These are phyloP conservation scores for Yamadazyma sp. DNA, from an alignment of 805 yeast genomes.

Conservation along the genomic window DNA sequence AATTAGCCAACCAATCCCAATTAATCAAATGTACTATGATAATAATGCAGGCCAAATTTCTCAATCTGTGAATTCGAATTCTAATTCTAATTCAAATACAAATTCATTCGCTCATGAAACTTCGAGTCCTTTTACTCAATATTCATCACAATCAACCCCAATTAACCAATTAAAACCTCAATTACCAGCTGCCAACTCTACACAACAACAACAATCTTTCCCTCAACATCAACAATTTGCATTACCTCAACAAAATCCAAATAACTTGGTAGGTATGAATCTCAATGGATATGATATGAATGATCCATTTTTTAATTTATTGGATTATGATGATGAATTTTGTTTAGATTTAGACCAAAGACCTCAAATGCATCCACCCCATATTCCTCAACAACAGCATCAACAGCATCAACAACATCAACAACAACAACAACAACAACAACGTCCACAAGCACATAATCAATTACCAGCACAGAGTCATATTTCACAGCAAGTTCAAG, in stretches of 20 bases:
- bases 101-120: not conserved
- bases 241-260: no score
- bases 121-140: slow-evolving; percentile 1
- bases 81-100: not conserved
- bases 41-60: no score
- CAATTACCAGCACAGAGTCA: no score
- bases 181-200: not conserved
- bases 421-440: not conserved
- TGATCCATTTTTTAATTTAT: slow-evolving; percentile 5
- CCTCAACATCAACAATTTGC: not conserved
- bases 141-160: slow-evolving; percentile 4
- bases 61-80: not conserved
- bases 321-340: slow-evolving; percentile 41
- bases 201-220: not conserved
- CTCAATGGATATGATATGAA: no score
- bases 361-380: slow-evolving; percentile 2
- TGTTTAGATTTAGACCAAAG: slow-evolving; percentile 42
- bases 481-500: no score
- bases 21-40: not conserved
- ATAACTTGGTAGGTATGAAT: no score
- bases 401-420: not conserved
- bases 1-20: not conserved
- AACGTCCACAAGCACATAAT: not conserved
- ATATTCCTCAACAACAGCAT: slow-evolving; percentile 4
- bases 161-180: slow-evolving; percentile 1